Evolutionary conservation across 495 filamentous ascomycete species (phyloP), one percentile per base, ranked within the genome.

Genomic region (Hypoxylon lienhwacheense): DNA sequence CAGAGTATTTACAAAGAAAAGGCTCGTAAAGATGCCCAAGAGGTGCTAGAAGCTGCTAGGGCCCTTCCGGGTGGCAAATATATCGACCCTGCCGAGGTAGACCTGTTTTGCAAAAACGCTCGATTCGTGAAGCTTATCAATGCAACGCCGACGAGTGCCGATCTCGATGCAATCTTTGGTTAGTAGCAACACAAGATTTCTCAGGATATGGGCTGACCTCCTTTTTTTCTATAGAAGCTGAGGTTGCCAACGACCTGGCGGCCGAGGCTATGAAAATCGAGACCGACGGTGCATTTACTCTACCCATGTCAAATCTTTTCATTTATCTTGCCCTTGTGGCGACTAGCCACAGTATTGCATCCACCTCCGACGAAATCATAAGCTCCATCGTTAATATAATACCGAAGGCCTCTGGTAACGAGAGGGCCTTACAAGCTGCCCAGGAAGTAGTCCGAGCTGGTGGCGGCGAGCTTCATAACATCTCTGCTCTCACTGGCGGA

Each of bases 1-100:
- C 93, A 97, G 72, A 95, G 88, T 59, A 83, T 97, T 61, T 98
- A 97, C 82, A 96, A 95, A 70, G 65, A 77, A 17, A 96, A 96
- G 66, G 89, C 95, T 22, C 85, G 86, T 20, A 73, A 80, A 52
- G 95, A 99, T 61, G 72, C 85, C 31, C 80, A 84, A 41, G 86
- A 96, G 67, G 88, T 99, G 2, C 74, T 87, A 7, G 68, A 75
- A 11, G 84, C 72, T n/a, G 87, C 91, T 3, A 83, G 84, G 50
- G 66, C 69, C 21, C 73, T 84, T 21, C 63, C 78, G 19, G 73
- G 77, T 37, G 79, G 79, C 22, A 70, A 77, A 37, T 56, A 72
- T 5, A 78, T 96, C 43, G 73, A 84, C 32, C 80, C 85, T 35
- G 82, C 83, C 44, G 90, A 96, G 63, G 85, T 99, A 39, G 91